These are phyloP conservation scores for Cicer cuneatum DNA, from an alignment of 306 rosid genomes.

Conservation along the genomic window DNA sequence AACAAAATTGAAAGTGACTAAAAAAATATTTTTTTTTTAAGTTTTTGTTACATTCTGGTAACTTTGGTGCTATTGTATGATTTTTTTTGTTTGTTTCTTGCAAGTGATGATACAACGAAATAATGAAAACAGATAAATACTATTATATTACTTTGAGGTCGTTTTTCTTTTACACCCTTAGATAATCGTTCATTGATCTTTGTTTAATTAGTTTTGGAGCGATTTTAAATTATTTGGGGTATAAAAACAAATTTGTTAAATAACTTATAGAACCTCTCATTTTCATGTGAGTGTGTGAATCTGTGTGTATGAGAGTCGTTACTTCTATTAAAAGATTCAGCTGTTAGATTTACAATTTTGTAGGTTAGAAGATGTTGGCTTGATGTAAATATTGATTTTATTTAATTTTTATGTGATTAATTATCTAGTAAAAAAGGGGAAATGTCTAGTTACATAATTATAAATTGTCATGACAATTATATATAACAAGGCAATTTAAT, in stretches of 20 bases:
- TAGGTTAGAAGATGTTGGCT: not conserved
- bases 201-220: not conserved
- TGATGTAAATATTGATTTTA: too few species aligned
- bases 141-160: not conserved
- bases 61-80: not conserved
- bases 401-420: too few species aligned
- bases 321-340: slow-evolving; percentile 12
- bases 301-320: not conserved
- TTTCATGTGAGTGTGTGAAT: not conserved
- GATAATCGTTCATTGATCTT: not conserved
- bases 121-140: not conserved
- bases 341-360: not conserved
- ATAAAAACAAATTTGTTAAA: not conserved
- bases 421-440: too few species aligned
- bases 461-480: too few species aligned
- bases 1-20: not conserved
- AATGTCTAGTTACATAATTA: too few species aligned
- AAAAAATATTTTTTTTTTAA: too few species aligned
- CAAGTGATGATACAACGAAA: not conserved
- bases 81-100: not conserved
- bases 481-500: too few species aligned
- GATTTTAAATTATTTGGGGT: not conserved
- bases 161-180: not conserved
- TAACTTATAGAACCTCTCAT: not conserved
- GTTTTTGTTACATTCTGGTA: slow-evolving; percentile 1